These are phyloP conservation scores for Phascolomyces articulosus DNA, from an alignment of 371 early-diverging fungal species.

Conservation along the genomic window DNA sequence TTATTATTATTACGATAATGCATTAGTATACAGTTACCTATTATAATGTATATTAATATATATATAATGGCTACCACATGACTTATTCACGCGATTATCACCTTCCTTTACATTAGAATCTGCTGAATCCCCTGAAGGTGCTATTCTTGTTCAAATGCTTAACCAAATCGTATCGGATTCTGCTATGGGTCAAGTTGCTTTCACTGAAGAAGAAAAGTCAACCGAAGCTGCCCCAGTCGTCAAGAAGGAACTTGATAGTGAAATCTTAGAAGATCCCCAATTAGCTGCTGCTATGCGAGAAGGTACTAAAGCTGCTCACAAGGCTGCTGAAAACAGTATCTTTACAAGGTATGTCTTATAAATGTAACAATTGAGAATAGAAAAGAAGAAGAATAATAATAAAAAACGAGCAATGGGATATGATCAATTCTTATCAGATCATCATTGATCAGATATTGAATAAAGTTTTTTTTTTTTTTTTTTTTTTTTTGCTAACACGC, in stretches of 20 bases:
- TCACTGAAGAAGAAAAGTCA: conserved; percentile 9
- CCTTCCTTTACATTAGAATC: conserved; percentile 25
- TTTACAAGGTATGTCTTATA: conserved; percentile 51
- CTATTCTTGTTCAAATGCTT: conserved; percentile 38
- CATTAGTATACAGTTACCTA: no score
- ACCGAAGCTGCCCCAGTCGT: conserved; percentile 5
- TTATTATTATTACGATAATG: no score
- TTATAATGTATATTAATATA: no score
- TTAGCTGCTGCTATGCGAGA: conserved; percentile 55
- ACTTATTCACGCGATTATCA: conserved; percentile 1
- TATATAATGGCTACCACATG: not conserved
- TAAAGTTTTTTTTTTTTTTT: not conserved
- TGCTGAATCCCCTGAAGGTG: conserved; percentile 43
- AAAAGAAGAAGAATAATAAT: not conserved
- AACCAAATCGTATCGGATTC: conserved; percentile 35
- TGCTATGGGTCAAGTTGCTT: conserved; percentile 23
- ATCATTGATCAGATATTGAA: not conserved
- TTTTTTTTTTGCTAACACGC: not conserved
- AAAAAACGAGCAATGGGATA: not conserved
- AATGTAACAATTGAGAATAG: not conserved
- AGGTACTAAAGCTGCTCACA: conserved; percentile 63
- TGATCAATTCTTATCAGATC: not conserved
- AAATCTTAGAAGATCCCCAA: conserved; percentile 45
- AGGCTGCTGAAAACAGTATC: conserved; percentile 60
- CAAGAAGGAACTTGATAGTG: not conserved